phyloP scores from a whole-genome alignment of 495 filamentous ascomycete species.

The Aspergillus coremiiformis region DNA sequence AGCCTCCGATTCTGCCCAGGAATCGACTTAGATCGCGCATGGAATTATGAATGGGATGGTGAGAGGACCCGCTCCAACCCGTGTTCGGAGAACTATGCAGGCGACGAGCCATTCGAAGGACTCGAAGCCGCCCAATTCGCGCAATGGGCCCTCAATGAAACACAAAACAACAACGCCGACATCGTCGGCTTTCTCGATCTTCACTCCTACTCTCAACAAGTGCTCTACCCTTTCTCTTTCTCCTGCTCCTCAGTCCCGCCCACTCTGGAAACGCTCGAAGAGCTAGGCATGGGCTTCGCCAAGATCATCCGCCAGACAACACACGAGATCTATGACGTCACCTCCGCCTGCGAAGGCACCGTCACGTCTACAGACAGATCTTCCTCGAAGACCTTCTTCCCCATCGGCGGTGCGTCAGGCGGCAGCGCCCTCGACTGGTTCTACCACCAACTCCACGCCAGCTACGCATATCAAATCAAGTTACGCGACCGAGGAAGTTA shows the following conservation, averaged over 20 bases:
- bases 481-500: conserved; percentile 90
- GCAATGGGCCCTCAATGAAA: conserved; percentile 81
- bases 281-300: conserved; percentile 80
- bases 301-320: conserved; percentile 77
- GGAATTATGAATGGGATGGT: conserved; percentile 76
- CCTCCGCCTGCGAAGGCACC: conserved; percentile 83
- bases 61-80: conserved; percentile 63
- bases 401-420: conserved; percentile 50
- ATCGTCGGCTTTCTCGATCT: conserved; percentile 84
- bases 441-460: conserved; percentile 79
- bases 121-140: conserved; percentile 69
- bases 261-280: conserved; percentile 82
- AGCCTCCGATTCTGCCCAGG: conserved; percentile 77
- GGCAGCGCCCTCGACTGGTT: conserved; percentile 95
- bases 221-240: conserved; percentile 88
- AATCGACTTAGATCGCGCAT: conserved; percentile 82
- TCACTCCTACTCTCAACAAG: conserved; percentile 93
- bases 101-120: conserved; percentile 75
- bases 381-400: conserved; percentile 39
- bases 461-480: conserved; percentile 89
- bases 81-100: conserved; percentile 87
- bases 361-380: conserved; percentile 26
- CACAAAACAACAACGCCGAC: conserved; percentile 56
- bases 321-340: conserved; percentile 69
- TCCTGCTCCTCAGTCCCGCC: conserved; percentile 71